Percentiles rank a stretch among this genome's conserved stretches.
Evolutionary conservation across 176 grass and related monocot genomes (phyloP).

Genomic region (Tuctoria greenei): DNA sequence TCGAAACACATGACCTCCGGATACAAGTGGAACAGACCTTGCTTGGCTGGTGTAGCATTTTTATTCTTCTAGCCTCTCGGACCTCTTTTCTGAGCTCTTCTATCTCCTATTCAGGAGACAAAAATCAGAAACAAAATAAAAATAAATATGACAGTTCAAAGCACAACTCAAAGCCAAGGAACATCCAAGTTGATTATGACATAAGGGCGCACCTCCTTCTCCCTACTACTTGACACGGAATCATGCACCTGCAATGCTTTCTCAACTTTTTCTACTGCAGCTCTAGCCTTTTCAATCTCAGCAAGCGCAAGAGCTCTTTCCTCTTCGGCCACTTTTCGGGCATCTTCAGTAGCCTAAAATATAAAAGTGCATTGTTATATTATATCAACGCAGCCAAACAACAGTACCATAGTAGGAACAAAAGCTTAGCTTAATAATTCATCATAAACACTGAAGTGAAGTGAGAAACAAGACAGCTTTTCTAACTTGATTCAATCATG

Average conservation of each 20-base stretch:
- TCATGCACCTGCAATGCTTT: slow-evolving; percentile 67
- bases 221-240: slow-evolving; percentile 53
- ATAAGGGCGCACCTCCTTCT: slow-evolving; percentile 61
- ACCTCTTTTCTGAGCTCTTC: slow-evolving; percentile 84
- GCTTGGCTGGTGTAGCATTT: slow-evolving; percentile 98
- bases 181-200: slow-evolving; percentile 30
- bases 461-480: background rate
- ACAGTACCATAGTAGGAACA: background rate
- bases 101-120: slow-evolving; percentile 56
- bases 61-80: slow-evolving; percentile 94
- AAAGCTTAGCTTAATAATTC: background rate
- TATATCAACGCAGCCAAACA: background rate
- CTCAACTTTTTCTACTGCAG: slow-evolving; percentile 75
- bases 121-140: slow-evolving; percentile 8
- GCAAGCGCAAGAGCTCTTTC: slow-evolving; percentile 78
- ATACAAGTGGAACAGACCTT: slow-evolving; percentile 52
- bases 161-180: slow-evolving; percentile 24
- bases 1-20: too few species aligned
- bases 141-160: background rate
- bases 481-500: background rate
- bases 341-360: slow-evolving; percentile 91
- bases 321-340: slow-evolving; percentile 84
- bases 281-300: slow-evolving; percentile 91
- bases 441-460: background rate
- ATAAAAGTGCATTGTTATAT: background rate